A percentile compares a stretch with the other conserved stretches of the same genome.
These are phyloP conservation scores for Datura wrightii DNA, from an alignment of 257 asterid species.

Conservation along the genomic window DNA sequence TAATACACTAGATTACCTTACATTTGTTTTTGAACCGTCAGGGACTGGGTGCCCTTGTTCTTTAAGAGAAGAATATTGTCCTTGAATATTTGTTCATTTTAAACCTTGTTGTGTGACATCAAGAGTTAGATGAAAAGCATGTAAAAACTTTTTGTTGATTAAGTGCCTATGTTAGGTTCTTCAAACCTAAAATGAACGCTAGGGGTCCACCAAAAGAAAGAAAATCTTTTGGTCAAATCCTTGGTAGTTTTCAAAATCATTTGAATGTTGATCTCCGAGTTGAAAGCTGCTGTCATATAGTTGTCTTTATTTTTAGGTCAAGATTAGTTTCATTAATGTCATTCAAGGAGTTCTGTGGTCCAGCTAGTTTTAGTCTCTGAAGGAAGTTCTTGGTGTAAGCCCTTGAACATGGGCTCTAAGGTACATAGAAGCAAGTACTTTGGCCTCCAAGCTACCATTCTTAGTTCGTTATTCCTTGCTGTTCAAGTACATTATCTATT, in stretches of 20 bases:
- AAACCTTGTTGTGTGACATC: not conserved
- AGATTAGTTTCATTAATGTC: no score
- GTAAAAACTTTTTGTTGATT: not conserved
- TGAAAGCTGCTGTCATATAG: not conserved
- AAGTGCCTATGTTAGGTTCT: not conserved
- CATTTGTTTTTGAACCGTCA: not conserved
- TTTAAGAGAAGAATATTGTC: not conserved
- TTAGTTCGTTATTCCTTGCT: not conserved
- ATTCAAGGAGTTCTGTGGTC: no score
- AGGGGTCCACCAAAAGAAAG: slow-evolving; percentile 7
- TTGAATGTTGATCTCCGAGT: not conserved
- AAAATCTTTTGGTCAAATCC: not conserved
- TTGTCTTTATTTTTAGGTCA: not conserved
- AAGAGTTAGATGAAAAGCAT: not conserved
- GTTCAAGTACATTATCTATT: not conserved
- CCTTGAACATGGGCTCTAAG: not conserved
- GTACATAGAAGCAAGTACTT: not conserved
- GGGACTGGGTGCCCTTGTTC: not conserved
- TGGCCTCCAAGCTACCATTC: not conserved
- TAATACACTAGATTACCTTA: not conserved
- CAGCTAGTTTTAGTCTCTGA: no score
- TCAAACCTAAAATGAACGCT: not conserved
- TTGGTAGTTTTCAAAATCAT: not conserved
- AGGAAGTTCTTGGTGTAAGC: not conserved
- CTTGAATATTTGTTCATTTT: slow-evolving; percentile 13